Percentiles rank a stretch among this genome's conserved stretches.
Evolutionary conservation across 129 eudicot genomes (phyloP).

Genomic region (Pseudognaphalium luteoalbum): DNA sequence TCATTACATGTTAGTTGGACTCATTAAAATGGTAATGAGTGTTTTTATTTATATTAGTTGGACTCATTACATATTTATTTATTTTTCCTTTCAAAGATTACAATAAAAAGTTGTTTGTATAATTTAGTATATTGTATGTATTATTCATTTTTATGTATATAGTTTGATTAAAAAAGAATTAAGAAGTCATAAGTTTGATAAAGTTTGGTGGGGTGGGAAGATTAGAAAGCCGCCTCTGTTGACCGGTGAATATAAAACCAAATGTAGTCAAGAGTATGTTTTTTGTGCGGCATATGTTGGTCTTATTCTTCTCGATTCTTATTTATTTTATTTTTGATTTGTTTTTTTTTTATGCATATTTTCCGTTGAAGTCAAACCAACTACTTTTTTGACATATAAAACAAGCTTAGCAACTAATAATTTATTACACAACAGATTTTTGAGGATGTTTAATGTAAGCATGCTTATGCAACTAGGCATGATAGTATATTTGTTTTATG

Average conservation of each 20-base stretch:
- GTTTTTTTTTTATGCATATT: not conserved
- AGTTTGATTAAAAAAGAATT: not conserved
- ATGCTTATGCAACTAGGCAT: slow-evolving; percentile 5
- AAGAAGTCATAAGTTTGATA: slow-evolving; percentile 30
- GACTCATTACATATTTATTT: too few relatives aligned
- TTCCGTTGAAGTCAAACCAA: slow-evolving; percentile 18
- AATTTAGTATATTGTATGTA: too few relatives aligned
- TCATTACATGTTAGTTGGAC: too few relatives aligned
- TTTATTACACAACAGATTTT: not conserved
- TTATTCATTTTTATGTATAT: not conserved
- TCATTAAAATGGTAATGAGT: not conserved
- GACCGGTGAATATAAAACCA: slow-evolving; percentile 30
- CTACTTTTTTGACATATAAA: slow-evolving; percentile 15
- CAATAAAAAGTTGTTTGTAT: too few relatives aligned
- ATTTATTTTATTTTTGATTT: slow-evolving; percentile 1
- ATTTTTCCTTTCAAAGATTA: too few relatives aligned
- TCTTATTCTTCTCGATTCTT: slow-evolving; percentile 8
- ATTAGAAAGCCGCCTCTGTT: slow-evolving; percentile 35
- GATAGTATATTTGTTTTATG: not conserved
- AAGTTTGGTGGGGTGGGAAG: slow-evolving; percentile 14
- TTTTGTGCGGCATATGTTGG: slow-evolving; percentile 4
- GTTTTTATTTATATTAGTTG: too few relatives aligned
- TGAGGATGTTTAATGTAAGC: not conserved
- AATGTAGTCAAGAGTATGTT: slow-evolving; percentile 16
- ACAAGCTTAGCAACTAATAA: not conserved